Conservation (phyloP, 345 rosid genomes). For the Rhizophora mangle region DNA sequence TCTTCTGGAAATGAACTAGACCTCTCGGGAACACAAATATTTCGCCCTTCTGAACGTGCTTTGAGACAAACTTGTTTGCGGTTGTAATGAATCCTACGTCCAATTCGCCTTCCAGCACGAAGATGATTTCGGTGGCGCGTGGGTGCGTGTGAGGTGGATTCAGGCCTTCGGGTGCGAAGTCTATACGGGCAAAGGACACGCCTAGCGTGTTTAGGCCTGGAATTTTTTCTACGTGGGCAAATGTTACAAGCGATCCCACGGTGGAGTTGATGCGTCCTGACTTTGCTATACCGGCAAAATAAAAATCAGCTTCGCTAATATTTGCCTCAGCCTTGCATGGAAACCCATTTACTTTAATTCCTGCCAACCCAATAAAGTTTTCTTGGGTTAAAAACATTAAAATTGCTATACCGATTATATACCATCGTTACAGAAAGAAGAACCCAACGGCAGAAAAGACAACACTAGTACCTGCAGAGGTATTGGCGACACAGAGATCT, state of each 20-base stretch:
- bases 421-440: background rate
- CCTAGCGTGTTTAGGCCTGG: slow-evolving; percentile 33
- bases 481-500: slow-evolving; percentile 28
- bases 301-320: slow-evolving; percentile 22
- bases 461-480: slow-evolving; percentile 13
- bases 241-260: slow-evolving; percentile 27
- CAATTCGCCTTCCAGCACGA: slow-evolving; percentile 24
- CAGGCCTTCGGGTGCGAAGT: slow-evolving; percentile 19
- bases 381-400: too few relatives aligned
- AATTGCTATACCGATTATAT: background rate
- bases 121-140: slow-evolving; percentile 28
- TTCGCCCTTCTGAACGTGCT: slow-evolving; percentile 18
- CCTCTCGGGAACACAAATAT: slow-evolving; percentile 28
- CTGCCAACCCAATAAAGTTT: slow-evolving; percentile 7
- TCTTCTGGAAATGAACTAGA: slow-evolving; percentile 30
- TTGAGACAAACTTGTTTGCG: slow-evolving; percentile 19
- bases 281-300: slow-evolving; percentile 21
- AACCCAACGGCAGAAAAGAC: background rate
- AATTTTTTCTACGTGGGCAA: slow-evolving; percentile 25
- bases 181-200: slow-evolving; percentile 21
- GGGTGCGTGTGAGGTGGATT: slow-evolving; percentile 35
- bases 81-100: slow-evolving; percentile 33
- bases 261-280: slow-evolving; percentile 20
- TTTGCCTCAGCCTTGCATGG: slow-evolving; percentile 25
- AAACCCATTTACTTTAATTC: slow-evolving; percentile 26